A percentile compares a stretch with the other conserved stretches of the same genome.
Evolutionary conservation across 2,329 filamentous ascomycete species (phyloP).

Genomic region (Cercospora sp.): DNA sequence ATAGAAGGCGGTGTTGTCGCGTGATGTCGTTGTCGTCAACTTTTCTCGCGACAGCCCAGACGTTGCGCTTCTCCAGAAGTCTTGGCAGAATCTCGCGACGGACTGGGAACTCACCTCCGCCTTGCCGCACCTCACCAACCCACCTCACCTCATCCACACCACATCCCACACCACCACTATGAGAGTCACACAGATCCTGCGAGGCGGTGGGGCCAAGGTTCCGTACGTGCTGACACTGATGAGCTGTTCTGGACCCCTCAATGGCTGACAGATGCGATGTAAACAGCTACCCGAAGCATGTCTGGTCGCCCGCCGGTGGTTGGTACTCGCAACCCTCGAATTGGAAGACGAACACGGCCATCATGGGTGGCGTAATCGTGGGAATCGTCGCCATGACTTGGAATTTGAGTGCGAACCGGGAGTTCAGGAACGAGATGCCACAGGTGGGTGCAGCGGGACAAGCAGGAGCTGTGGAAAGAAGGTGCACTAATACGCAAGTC

Average conservation of each 20-base stretch:
- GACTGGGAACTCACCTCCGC: constrained; percentile 9
- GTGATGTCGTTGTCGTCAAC: constrained; percentile 10
- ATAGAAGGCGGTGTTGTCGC: constrained; percentile 7
- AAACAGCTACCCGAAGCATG: constrained; percentile 57
- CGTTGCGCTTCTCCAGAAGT: constrained; percentile 2
- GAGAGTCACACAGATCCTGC: constrained; percentile 35
- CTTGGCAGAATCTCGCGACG: not conserved
- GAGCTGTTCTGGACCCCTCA: constrained; percentile 3
- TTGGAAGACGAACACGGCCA: constrained; percentile 88
- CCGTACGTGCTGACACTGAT: constrained; percentile 53
- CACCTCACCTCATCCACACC: constrained; percentile 26
- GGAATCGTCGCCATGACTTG: constrained; percentile 69
- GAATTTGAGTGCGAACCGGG: constrained; percentile 69
- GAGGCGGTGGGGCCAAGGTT: constrained; percentile 78
- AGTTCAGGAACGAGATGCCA: constrained; percentile 73
- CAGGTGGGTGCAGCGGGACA: constrained; percentile 45
- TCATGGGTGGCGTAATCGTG: constrained; percentile 67
- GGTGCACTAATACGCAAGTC: constrained; percentile 16
- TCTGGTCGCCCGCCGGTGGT: constrained; percentile 97
- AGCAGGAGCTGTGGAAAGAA: not conserved
- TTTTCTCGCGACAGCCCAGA: constrained; percentile 5
- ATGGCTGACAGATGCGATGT: constrained; percentile 24
- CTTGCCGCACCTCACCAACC: constrained; percentile 12
- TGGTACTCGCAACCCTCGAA: constrained; percentile 96
- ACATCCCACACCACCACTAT: constrained; percentile 27